Evolutionary conservation across 1,139 yeast species (phyloP).

Genomic region (Suhomyces bribrorum): DNA sequence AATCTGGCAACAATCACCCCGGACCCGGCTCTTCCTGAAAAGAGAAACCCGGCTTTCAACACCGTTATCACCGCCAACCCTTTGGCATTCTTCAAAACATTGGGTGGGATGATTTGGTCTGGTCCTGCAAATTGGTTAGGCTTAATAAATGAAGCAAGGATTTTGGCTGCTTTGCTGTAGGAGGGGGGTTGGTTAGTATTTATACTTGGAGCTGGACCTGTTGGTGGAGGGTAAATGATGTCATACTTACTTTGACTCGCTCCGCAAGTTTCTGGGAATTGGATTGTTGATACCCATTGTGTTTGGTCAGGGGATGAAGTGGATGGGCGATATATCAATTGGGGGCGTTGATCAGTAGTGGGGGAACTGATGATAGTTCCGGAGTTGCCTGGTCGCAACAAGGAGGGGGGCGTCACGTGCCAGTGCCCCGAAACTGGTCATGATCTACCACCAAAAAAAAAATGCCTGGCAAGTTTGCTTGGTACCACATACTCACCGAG

Average conservation of each 20-base stretch:
- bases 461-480: too few species aligned
- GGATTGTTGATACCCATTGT: constrained; percentile 80
- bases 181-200: constrained; percentile 6
- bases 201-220: background rate
- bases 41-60: constrained; percentile 91
- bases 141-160: constrained; percentile 83
- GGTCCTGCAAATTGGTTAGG: constrained; percentile 95
- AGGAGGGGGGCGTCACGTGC: background rate
- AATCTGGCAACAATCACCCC: constrained; percentile 93
- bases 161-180: constrained; percentile 95
- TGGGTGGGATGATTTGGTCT: constrained; percentile 88
- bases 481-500: too few species aligned
- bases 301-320: too few species aligned
- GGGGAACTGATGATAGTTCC: constrained; percentile 6
- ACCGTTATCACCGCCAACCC: constrained; percentile 92
- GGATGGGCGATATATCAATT: too few species aligned
- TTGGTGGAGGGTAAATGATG: too few species aligned
- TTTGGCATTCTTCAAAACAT: constrained; percentile 82
- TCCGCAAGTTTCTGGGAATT: constrained; percentile 83
- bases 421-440: background rate
- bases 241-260: constrained; percentile 75
- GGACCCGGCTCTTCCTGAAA: constrained; percentile 96
- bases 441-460: background rate
- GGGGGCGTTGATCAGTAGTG: too few species aligned
- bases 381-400: constrained; percentile 7